These are phyloP conservation scores for Casaregolazyma suthepensis DNA, from an alignment of 1,139 yeast genomes.

Conservation along the genomic window DNA sequence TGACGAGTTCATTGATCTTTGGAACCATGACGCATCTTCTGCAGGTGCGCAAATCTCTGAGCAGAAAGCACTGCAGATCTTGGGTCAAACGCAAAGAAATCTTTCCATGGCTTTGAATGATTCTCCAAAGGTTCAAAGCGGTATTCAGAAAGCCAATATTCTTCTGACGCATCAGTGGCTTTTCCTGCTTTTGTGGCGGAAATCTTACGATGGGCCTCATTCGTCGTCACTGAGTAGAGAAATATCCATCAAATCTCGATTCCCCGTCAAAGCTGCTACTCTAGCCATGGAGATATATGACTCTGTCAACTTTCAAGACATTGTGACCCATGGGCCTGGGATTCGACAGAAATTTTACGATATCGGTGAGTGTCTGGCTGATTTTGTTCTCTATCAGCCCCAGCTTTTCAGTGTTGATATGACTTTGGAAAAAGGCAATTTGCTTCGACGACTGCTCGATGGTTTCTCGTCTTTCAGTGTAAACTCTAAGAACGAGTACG, in stretches of 20 bases:
- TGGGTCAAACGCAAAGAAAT: constrained; percentile 10
- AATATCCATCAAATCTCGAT: constrained; percentile 1
- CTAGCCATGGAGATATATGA: constrained; percentile 12
- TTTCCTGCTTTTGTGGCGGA: constrained; percentile 1
- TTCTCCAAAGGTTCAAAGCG: constrained; percentile 11
- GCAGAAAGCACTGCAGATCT: not conserved
- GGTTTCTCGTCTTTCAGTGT: not conserved
- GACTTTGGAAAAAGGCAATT: not conserved
- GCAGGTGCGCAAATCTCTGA: not conserved
- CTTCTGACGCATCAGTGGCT: constrained; percentile 17
- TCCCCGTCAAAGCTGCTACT: constrained; percentile 6
- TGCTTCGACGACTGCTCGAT: not conserved
- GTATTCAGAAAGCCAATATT: constrained; percentile 14
- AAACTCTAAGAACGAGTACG: not conserved
- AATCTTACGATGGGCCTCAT: constrained; percentile 2
- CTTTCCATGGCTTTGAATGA: constrained; percentile 10
- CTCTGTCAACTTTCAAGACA: constrained; percentile 12
- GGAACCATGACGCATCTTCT: constrained; percentile 8
- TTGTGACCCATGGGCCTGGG: constrained; percentile 16
- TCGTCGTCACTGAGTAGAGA: not conserved
- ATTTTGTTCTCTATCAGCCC: constrained; percentile 8
- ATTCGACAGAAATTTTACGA: constrained; percentile 16
- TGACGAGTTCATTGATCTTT: constrained; percentile 13
- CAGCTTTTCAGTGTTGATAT: constrained; percentile 1
- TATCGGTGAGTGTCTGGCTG: constrained; percentile 13